These are phyloP conservation scores for Corchorus capsularis DNA, from an alignment of 345 rosid genomes.

Conservation along the genomic window DNA sequence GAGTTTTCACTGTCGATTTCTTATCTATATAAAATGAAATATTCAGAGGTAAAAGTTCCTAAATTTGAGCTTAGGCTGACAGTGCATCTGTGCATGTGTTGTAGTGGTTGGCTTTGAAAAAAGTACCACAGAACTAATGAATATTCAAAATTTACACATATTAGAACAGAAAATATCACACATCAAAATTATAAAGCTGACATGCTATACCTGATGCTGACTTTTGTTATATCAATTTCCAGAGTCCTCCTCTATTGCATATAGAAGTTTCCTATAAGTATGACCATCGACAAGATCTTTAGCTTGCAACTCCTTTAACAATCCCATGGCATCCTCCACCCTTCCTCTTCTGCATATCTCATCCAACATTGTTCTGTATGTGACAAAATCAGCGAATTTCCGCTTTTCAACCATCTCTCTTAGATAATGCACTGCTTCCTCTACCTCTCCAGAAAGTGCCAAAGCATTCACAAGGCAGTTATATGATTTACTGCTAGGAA, in stretches of 20 bases:
- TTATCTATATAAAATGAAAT: background rate
- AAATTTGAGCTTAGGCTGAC: background rate
- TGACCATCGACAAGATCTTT: conserved; percentile 59
- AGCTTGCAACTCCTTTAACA: conserved; percentile 61
- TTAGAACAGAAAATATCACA: too few relatives aligned
- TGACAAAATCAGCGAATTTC: conserved; percentile 66
- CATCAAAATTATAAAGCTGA: background rate
- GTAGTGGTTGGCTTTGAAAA: background rate
- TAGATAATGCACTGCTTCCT: conserved; percentile 57
- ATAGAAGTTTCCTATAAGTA: too few relatives aligned
- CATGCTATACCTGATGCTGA: conserved; percentile 17
- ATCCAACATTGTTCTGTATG: conserved; percentile 64
- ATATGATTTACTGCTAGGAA: conserved; percentile 70
- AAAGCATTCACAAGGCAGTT: conserved; percentile 82
- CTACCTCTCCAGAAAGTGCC: conserved; percentile 68
- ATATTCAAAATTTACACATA: too few relatives aligned
- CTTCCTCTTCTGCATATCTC: conserved; percentile 71
- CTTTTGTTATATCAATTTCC: too few relatives aligned
- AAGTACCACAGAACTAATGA: background rate
- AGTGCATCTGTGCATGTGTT: background rate
- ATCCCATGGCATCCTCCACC: conserved; percentile 50
- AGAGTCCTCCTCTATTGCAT: too few relatives aligned
- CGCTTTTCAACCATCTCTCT: conserved; percentile 78
- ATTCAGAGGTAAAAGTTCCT: background rate
- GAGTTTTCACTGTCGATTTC: background rate